These are phyloP conservation scores for Petunia hybrid DNA, from an alignment of 305 asterid genomes.

Conservation along the genomic window DNA sequence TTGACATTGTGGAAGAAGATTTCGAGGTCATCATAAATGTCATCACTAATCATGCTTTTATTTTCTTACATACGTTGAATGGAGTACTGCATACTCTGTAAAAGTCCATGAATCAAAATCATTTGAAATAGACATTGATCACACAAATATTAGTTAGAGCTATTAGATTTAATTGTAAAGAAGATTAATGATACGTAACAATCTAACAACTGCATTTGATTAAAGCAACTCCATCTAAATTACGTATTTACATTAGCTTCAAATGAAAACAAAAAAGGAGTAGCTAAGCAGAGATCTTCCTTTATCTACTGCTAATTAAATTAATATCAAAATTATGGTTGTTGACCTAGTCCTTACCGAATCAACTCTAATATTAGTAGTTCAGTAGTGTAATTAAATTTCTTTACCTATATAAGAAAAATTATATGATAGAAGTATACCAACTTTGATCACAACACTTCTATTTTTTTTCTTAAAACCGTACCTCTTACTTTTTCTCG, in stretches of 20 bases:
- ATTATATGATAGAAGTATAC: not conserved
- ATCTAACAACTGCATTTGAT: conserved; percentile 21
- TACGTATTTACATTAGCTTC: not conserved
- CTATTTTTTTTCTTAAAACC: too few relatives aligned
- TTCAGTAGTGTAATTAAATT: not conserved
- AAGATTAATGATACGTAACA: not conserved
- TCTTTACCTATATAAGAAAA: not conserved
- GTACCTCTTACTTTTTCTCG: too few relatives aligned
- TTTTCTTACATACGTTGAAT: not conserved
- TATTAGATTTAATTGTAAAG: not conserved
- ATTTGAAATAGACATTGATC: conserved; percentile 18
- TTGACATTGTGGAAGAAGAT: not conserved
- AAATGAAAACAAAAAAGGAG: not conserved
- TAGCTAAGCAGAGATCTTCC: not conserved
- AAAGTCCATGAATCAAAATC: conserved; percentile 1
- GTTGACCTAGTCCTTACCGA: conserved; percentile 26
- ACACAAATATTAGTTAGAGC: not conserved
- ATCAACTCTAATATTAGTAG: not conserved
- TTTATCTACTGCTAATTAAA: not conserved
- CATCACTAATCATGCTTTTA: not conserved
- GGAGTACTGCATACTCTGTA: not conserved
- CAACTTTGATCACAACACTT: not conserved
- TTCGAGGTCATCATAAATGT: conserved; percentile 16
- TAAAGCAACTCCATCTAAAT: not conserved
- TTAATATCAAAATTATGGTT: not conserved